Conservation (phyloP, 177 flowering plant genomes). For the Tripterygium wilfordii region DNA sequence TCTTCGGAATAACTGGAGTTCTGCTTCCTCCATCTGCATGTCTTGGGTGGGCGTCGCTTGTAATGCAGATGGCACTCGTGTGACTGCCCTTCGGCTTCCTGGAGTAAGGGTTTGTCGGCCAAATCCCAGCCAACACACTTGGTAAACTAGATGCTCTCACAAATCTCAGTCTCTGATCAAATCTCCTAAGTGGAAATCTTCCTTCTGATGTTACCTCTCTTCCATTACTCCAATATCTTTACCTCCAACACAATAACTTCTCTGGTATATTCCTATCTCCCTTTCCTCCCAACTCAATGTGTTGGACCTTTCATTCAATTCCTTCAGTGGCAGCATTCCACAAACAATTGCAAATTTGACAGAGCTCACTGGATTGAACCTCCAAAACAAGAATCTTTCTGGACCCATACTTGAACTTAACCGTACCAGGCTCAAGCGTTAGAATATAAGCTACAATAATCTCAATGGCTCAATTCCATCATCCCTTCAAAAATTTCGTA, state of each 20-base stretch:
- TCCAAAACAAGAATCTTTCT: conserved; percentile 38
- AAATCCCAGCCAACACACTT: conserved; percentile 41
- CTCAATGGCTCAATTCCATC: conserved; percentile 54
- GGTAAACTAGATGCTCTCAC: conserved; percentile 45
- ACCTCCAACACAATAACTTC: conserved; percentile 48
- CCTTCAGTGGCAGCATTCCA: conserved; percentile 44
- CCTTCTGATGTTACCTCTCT: conserved; percentile 49
- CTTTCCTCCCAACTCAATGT: conserved; percentile 31
- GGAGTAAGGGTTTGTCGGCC: conserved; percentile 54
- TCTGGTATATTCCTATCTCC: conserved; percentile 40
- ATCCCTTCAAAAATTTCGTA: conserved; percentile 37
- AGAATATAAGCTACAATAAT: conserved; percentile 48
- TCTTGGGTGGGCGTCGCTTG: conserved; percentile 62
- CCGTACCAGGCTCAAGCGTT: conserved; percentile 21
- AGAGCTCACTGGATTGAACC: conserved; percentile 34
- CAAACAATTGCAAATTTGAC: conserved; percentile 26
- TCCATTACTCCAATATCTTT: conserved; percentile 37
- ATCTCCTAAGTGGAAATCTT: conserved; percentile 38
- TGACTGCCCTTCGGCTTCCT: conserved; percentile 41
- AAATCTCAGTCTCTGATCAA: conserved; percentile 52
- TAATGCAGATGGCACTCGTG: conserved; percentile 22
- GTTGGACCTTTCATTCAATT: conserved; percentile 50
- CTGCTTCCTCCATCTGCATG: conserved; percentile 29
- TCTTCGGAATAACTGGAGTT: conserved; percentile 39
- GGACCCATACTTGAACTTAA: conserved; percentile 44